Evolutionary conservation across 306 rosid species (phyloP).

Genomic region (cucumber (Cucumis sativus)): Cucumber_9930_V3 NC_026655.2:1332501-1333000

Average conservation of each 20-base stretch:
- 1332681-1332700: constrained; percentile 38
- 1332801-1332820: neutral
- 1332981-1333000: constrained; percentile 42
- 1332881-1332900: constrained; percentile 52
- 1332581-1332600: constrained; percentile 98
- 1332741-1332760: constrained; percentile 98
- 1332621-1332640: neutral
- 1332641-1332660: neutral
- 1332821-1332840: neutral
- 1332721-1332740: constrained; percentile 88
- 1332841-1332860: constrained; percentile 77
- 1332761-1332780: constrained; percentile 16
- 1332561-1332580: constrained; percentile 72
- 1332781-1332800: neutral
- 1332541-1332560: constrained; percentile 66
- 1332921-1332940: neutral
- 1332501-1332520: constrained; percentile 75
- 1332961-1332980: neutral
- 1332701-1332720: constrained; percentile 63
- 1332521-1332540: constrained; percentile 96
- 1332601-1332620: constrained; percentile 64
- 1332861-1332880: constrained; percentile 72
- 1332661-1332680: constrained; percentile 8
- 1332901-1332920: constrained; percentile 59
- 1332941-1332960: neutral